A percentile compares a stretch with the other conserved stretches of the same genome.
Evolutionary conservation across 1,284 basidiomycete genomes (phyloP).

Genomic region (Ganoderma multipileum): DNA sequence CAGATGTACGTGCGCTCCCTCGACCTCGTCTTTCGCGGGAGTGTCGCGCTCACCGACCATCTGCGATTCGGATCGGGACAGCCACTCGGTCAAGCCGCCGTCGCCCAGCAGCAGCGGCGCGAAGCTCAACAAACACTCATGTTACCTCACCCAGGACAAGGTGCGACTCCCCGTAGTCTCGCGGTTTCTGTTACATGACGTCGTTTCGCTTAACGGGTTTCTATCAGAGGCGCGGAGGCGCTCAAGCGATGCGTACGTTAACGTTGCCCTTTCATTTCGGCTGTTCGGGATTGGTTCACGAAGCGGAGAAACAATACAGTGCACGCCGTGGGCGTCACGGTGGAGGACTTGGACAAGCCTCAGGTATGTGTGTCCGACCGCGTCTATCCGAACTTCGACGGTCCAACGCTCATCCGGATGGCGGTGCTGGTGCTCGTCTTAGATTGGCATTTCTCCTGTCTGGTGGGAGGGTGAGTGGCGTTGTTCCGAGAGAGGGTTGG

Average conservation of each 20-base stretch:
- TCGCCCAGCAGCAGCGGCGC: constrained; percentile 46
- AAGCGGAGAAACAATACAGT: constrained; percentile 50
- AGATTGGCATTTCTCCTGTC: constrained; percentile 85
- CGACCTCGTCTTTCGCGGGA: not conserved
- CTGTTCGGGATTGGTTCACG: constrained; percentile 2
- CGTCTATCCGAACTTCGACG: not conserved
- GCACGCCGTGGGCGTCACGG: constrained; percentile 78
- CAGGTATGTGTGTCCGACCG: constrained; percentile 55
- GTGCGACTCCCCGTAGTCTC: constrained; percentile 42
- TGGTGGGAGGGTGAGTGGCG: constrained; percentile 82
- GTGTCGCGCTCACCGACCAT: constrained; percentile 4
- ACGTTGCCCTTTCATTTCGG: constrained; percentile 39
- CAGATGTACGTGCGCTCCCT: constrained; percentile 23
- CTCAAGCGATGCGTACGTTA: constrained; percentile 84
- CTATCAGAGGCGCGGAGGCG: constrained; percentile 70
- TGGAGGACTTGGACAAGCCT: constrained; percentile 83
- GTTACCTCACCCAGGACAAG: constrained; percentile 75
- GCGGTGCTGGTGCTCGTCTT: constrained; percentile 11
- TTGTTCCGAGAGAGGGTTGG: not conserved
- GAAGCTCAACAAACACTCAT: constrained; percentile 76
- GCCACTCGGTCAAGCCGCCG: constrained; percentile 50
- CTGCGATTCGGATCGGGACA: constrained; percentile 28
- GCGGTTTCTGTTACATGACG: not conserved
- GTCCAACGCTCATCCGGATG: not conserved
- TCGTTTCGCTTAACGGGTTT: constrained; percentile 12